phyloP scores from a whole-genome alignment of 2,329 filamentous ascomycete species.

The Thielaviopsis euricoi region DNA sequence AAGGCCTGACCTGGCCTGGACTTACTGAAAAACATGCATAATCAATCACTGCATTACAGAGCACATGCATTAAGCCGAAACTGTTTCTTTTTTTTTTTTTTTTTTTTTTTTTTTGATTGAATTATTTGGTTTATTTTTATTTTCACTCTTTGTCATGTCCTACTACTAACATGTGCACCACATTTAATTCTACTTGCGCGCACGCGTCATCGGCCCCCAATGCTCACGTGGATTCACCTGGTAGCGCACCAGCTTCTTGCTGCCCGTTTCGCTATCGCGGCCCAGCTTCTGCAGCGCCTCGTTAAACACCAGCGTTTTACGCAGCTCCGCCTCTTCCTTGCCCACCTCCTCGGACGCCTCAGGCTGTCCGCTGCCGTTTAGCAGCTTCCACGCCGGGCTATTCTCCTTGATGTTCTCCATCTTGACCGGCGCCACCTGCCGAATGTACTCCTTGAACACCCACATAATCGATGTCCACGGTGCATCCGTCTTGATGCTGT shows the following conservation, averaged over 20 bases:
- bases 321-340: slow-evolving; percentile 24
- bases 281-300: slow-evolving; percentile 62
- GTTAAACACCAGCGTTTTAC: slow-evolving; percentile 55
- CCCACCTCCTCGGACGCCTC: slow-evolving; percentile 12
- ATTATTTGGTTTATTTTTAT: not conserved
- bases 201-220: slow-evolving; percentile 70
- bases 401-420: slow-evolving; percentile 50
- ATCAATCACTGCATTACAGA: too few relatives aligned
- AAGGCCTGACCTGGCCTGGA: too few relatives aligned
- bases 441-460: slow-evolving; percentile 80
- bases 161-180: not conserved
- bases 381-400: slow-evolving; percentile 56
- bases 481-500: slow-evolving; percentile 85
- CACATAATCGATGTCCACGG: slow-evolving; percentile 86
- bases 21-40: too few relatives aligned
- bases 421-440: slow-evolving; percentile 65
- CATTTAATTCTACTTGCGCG: slow-evolving; percentile 25
- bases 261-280: slow-evolving; percentile 37
- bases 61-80: too few relatives aligned
- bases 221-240: slow-evolving; percentile 81
- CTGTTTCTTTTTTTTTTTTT: not conserved
- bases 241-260: slow-evolving; percentile 63
- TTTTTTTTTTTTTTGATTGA: not conserved
- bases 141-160: too few relatives aligned
- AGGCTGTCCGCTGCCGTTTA: slow-evolving; percentile 22